Conservation (phyloP, 2,329 filamentous ascomycete genomes). For the Elsinoe australis region DNA sequence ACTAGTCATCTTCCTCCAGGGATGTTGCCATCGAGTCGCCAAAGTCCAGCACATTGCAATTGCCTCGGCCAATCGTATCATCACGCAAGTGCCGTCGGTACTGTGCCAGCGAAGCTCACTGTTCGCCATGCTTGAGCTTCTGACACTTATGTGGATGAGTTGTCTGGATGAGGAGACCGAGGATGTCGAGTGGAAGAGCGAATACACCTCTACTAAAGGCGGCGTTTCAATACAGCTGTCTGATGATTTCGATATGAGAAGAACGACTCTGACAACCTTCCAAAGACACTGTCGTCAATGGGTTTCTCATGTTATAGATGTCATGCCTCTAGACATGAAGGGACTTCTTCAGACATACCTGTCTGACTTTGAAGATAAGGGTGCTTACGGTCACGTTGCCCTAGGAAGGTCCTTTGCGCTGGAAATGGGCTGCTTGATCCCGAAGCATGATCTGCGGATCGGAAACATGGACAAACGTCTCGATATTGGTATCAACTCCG, state of each 20-base stretch:
- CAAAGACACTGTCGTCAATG: constrained; percentile 70
- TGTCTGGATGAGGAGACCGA: constrained; percentile 93
- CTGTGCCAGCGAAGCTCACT: constrained; percentile 84
- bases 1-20: constrained; percentile 73
- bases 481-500: constrained; percentile 73
- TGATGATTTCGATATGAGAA: constrained; percentile 79
- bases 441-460: constrained; percentile 76
- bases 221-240: constrained; percentile 83
- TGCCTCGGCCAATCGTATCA: constrained; percentile 74
- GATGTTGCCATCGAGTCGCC: constrained; percentile 88
- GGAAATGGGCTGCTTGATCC: constrained; percentile 83
- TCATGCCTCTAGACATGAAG: constrained; percentile 89
- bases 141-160: constrained; percentile 91
- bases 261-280: constrained; percentile 68
- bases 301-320: constrained; percentile 71
- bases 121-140: constrained; percentile 83
- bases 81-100: constrained; percentile 75
- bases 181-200: constrained; percentile 78
- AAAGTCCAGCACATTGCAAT: constrained; percentile 84
- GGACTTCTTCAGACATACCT: constrained; percentile 92
- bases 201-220: constrained; percentile 68
- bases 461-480: constrained; percentile 70
- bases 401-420: constrained; percentile 89
- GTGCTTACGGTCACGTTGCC: constrained; percentile 82
- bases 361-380: constrained; percentile 88